Percentiles rank a stretch among this genome's conserved stretches.
Conservation (phyloP, 1,139 yeast genomes). For the Kodamaea ohmeri region DNA sequence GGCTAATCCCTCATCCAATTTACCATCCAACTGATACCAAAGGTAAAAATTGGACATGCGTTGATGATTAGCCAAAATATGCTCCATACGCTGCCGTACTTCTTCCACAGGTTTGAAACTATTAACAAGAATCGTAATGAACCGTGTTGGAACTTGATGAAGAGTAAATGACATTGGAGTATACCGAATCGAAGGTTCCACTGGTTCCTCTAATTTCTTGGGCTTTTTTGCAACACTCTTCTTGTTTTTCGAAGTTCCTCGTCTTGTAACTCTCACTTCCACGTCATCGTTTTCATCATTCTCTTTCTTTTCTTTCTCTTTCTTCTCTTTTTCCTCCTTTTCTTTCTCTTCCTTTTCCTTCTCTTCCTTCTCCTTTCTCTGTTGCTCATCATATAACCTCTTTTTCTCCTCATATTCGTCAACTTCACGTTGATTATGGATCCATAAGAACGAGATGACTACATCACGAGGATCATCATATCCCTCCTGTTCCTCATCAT, state of each 20-base stretch:
- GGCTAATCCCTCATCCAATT: constrained; percentile 59
- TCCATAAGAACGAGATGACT: constrained; percentile 61
- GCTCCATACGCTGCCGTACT: constrained; percentile 61
- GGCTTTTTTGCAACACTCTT: constrained; percentile 25
- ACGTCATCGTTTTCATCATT: constrained; percentile 21
- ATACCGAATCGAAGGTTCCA: constrained; percentile 44
- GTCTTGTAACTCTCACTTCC: constrained; percentile 15
- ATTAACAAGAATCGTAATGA: constrained; percentile 65
- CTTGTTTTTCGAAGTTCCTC: constrained; percentile 23
- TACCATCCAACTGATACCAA: constrained; percentile 86
- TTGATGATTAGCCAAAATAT: constrained; percentile 57
- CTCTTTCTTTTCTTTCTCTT: constrained; percentile 19
- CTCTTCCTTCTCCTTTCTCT: constrained; percentile 11
- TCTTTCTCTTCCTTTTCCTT: constrained; percentile 8
- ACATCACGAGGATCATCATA: constrained; percentile 44
- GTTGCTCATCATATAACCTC: constrained; percentile 23
- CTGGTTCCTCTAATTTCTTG: constrained; percentile 27
- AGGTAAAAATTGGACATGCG: constrained; percentile 61
- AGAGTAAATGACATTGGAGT: constrained; percentile 66
- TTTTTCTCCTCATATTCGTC: constrained; percentile 45
- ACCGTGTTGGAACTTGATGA: constrained; percentile 61
- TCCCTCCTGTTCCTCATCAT: constrained; percentile 19
- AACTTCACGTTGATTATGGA: constrained; percentile 53
- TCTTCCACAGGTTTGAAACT: constrained; percentile 59
- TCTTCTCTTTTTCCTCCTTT: constrained; percentile 11